A percentile compares a stretch with the other conserved stretches of the same genome.
Conservation (phyloP, 1,139 yeast genomes). For the Kurtzmaniella quercitrusa region DNA sequence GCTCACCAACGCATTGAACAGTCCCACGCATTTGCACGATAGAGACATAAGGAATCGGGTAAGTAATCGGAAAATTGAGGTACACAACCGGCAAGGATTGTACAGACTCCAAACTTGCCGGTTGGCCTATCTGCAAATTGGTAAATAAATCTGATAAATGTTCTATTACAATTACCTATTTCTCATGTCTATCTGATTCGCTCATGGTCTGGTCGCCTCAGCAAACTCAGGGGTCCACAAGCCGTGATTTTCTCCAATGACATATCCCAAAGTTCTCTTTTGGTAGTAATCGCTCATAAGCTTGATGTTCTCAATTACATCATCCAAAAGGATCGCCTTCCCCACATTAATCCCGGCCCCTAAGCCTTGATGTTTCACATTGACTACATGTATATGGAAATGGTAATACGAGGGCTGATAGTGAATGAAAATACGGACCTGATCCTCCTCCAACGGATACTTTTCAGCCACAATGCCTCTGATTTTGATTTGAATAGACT, state of each 20-base stretch:
- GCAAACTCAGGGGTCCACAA: constrained; percentile 50
- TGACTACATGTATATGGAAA: constrained; percentile 89
- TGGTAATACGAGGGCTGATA: constrained; percentile 97
- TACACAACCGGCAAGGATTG: too few species aligned
- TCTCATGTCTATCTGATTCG: neutral
- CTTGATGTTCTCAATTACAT: constrained; percentile 67
- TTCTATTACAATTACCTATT: too few species aligned
- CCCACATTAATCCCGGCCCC: constrained; percentile 75
- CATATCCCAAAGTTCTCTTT: constrained; percentile 45
- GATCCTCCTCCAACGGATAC: constrained; percentile 33
- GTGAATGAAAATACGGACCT: constrained; percentile 73
- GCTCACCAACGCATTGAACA: neutral
- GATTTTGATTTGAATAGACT: constrained; percentile 40
- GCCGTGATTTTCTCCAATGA: constrained; percentile 73
- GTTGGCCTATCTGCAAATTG: too few species aligned
- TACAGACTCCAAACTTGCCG: too few species aligned
- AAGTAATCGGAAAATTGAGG: too few species aligned
- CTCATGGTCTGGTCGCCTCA: neutral
- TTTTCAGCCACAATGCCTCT: constrained; percentile 43
- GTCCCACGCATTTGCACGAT: too few species aligned
- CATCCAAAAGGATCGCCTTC: constrained; percentile 77
- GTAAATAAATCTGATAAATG: too few species aligned
- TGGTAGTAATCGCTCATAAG: constrained; percentile 44
- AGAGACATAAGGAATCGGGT: too few species aligned
- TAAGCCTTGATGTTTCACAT: constrained; percentile 64